Percentiles rank a stretch among this genome's conserved stretches.
phyloP scores from a whole-genome alignment of 805 yeast genomes.

The Pichia nakasei region DNA sequence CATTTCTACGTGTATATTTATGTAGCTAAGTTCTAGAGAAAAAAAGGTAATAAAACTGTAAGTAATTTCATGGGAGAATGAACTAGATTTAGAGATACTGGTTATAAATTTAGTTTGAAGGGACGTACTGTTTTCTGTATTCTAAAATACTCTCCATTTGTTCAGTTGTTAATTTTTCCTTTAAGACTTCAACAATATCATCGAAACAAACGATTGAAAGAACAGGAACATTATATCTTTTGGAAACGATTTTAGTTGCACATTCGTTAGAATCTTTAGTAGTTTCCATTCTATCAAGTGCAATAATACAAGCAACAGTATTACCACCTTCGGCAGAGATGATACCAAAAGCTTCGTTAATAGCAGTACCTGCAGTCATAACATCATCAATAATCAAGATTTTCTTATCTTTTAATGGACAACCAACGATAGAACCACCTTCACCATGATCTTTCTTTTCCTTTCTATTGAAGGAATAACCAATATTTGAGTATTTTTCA shows the following conservation, averaged over 20 bases:
- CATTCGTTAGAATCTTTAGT: slow-evolving; percentile 56
- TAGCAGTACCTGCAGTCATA: slow-evolving; percentile 98
- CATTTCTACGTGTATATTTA: background rate
- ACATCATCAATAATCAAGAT: slow-evolving; percentile 91
- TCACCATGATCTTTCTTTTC: slow-evolving; percentile 98
- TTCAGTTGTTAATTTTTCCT: slow-evolving; percentile 44
- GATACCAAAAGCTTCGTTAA: slow-evolving; percentile 84
- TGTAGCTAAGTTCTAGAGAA: too few relatives aligned
- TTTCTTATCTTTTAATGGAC: slow-evolving; percentile 57
- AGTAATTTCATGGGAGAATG: background rate
- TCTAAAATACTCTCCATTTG: slow-evolving; percentile 50
- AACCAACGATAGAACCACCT: slow-evolving; percentile 93
- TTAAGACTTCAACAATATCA: slow-evolving; percentile 61
- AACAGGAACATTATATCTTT: slow-evolving; percentile 73
- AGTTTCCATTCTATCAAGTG: slow-evolving; percentile 93
- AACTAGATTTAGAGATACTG: too few relatives aligned
- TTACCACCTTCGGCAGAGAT: slow-evolving; percentile 60
- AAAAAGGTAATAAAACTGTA: background rate
- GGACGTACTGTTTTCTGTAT: slow-evolving; percentile 46
- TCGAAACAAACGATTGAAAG: slow-evolving; percentile 66
- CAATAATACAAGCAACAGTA: slow-evolving; percentile 79
- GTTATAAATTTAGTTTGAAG: slow-evolving; percentile 16
- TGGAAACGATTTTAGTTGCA: slow-evolving; percentile 74
- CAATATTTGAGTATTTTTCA: slow-evolving; percentile 60
- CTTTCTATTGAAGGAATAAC: slow-evolving; percentile 93